phyloP scores from a whole-genome alignment of 1,284 basidiomycete species.

The Pseudozyma hubeiensis region DNA sequence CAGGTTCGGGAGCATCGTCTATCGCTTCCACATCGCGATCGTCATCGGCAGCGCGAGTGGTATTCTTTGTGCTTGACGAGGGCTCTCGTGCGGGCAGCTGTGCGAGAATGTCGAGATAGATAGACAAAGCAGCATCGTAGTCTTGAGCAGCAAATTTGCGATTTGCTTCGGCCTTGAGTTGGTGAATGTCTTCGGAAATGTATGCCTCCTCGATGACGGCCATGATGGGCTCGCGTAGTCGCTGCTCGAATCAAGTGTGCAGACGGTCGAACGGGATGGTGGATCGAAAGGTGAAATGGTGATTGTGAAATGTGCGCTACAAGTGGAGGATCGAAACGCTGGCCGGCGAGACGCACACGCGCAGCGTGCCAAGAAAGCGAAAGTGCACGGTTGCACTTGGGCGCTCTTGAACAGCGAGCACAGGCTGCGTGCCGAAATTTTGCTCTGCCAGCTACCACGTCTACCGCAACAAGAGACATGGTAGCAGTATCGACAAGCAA shows the following conservation, averaged over 20 bases:
- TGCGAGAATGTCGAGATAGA: slow-evolving; percentile 51
- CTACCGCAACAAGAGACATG: not conserved
- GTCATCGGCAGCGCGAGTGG: not conserved
- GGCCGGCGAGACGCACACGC: slow-evolving; percentile 9
- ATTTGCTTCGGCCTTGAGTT: slow-evolving; percentile 53
- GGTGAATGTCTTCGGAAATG: slow-evolving; percentile 42
- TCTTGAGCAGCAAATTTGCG: slow-evolving; percentile 38
- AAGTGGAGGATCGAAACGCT: slow-evolving; percentile 16
- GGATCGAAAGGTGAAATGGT: not conserved
- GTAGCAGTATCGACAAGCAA: not conserved
- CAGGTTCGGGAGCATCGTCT: not conserved
- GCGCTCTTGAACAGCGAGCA: not conserved
- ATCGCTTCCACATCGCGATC: not conserved
- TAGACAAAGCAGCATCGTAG: slow-evolving; percentile 48
- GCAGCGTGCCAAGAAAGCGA: not conserved
- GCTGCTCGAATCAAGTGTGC: not conserved
- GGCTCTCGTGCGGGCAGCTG: slow-evolving; percentile 34
- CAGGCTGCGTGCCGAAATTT: not conserved
- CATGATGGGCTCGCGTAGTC: slow-evolving; percentile 6
- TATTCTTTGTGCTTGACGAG: not conserved
- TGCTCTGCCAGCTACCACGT: not conserved
- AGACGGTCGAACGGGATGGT: not conserved
- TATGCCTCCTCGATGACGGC: slow-evolving; percentile 33
- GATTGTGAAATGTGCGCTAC: no score
- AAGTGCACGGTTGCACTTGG: not conserved